Conservation (phyloP, 192 early-diverging fungal genomes). For the Jimgerdemannia flammicorona region DNA sequence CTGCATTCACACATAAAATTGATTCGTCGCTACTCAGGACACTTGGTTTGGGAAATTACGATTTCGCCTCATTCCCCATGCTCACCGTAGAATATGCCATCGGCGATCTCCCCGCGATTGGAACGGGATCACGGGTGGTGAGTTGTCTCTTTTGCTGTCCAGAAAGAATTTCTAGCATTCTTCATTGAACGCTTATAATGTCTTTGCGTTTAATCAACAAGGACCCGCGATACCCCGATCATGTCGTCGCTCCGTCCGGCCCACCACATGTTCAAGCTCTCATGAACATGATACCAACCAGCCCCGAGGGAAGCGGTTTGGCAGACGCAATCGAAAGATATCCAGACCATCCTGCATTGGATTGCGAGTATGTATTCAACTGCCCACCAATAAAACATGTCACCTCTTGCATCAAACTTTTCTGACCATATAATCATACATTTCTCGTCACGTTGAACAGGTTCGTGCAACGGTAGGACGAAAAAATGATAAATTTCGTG, state of each 20-base stretch:
- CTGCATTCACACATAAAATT: background rate
- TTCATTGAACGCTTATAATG: background rate
- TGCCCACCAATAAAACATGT: background rate
- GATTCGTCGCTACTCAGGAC: background rate
- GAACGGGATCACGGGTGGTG: constrained; percentile 2
- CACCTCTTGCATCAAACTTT: too few species aligned
- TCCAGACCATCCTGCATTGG: background rate
- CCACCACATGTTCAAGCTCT: background rate
- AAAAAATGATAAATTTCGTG: too few species aligned
- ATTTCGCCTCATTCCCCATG: constrained; percentile 8
- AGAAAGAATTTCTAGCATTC: background rate
- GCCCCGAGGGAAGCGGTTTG: background rate
- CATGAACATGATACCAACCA: background rate
- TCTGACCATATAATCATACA: too few species aligned
- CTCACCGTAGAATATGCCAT: constrained; percentile 10
- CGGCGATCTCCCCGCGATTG: constrained; percentile 10
- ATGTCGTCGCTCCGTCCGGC: background rate
- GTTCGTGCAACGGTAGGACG: background rate
- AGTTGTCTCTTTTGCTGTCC: background rate
- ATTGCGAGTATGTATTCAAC: background rate
- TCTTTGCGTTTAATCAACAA: background rate
- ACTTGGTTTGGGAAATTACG: background rate
- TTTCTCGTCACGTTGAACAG: background rate
- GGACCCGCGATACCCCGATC: background rate
- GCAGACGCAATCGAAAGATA: background rate